Evolutionary conservation across 2,329 filamentous ascomycete genomes (phyloP).

Genomic region (Massarina eburnea): DNA sequence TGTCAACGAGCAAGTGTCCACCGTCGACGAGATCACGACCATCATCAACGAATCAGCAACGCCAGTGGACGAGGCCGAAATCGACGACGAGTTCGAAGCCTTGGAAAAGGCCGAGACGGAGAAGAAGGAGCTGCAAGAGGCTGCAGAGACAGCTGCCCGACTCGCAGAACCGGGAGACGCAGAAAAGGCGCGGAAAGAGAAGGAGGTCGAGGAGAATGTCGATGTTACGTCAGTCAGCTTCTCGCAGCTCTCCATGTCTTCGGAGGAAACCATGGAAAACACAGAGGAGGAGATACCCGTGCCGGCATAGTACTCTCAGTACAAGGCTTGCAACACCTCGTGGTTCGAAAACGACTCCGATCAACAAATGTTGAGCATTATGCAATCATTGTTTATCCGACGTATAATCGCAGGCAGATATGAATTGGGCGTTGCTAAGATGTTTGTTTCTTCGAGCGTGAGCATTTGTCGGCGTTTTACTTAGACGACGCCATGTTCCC

Average conservation of each 20-base stretch:
- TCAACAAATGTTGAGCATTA: no score
- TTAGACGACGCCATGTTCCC: no score
- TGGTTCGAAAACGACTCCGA: no score
- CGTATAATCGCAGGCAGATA: no score
- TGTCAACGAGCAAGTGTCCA: slow-evolving; percentile 76
- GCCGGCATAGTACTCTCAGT: no score
- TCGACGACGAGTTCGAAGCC: slow-evolving; percentile 83
- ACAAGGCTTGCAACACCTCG: no score
- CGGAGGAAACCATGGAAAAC: slow-evolving; percentile 8
- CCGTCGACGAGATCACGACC: slow-evolving; percentile 72
- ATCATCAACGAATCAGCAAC: slow-evolving; percentile 66
- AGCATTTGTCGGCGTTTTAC: no score
- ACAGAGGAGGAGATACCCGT: not conserved
- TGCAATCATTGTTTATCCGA: no score
- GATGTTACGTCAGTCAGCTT: slow-evolving; percentile 10
- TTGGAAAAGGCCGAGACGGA: slow-evolving; percentile 74
- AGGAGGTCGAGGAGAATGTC: slow-evolving; percentile 29
- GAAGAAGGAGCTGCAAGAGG: slow-evolving; percentile 68
- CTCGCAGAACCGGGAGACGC: slow-evolving; percentile 37
- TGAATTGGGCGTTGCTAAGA: no score
- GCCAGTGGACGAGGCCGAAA: slow-evolving; percentile 72
- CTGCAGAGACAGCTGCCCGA: slow-evolving; percentile 56
- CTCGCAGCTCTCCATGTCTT: slow-evolving; percentile 10
- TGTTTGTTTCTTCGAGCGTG: no score
- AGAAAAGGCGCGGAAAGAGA: slow-evolving; percentile 32